Base-by-base conservation (phyloP, 768 basidiomycete species). In the Leccinum obscurum region DNA sequence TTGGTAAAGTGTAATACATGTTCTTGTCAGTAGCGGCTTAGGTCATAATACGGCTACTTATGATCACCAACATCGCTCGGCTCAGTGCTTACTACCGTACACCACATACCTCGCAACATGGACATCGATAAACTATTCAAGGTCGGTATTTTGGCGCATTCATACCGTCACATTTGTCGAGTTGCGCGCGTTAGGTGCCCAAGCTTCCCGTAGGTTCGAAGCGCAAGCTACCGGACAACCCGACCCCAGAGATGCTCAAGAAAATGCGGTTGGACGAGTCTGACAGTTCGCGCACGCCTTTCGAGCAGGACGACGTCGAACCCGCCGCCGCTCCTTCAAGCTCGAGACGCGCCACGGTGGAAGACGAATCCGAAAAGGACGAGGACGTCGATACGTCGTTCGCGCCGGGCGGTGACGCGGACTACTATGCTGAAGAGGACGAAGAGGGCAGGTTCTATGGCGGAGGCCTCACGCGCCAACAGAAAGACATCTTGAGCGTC, bases 401-500 rank as follows among this genome's bases (percentile, higher is more conserved):
- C 74, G 89, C 90, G 0, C 93, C 92, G 11, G 92, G 92, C 10
- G 88, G 87, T 24, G 94, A 96, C 64, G 90, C 92, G 1, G 93
- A 95, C 70, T 95, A 95, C 72, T 94, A 91, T 67, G 83, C 72
- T 4, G 95, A 96, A 66, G 94, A 95, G 74, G 94, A 95, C 68
- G 92, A 90, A 24, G 93, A 95, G 66, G 94, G 93, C 1, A 81
- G 94, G 11, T 95, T 96, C 76, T 96, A 88, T 68, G 97, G 97
- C 41, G 94, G 95, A 1, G 97, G 97, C 2, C 77, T 99, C 62
- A 95, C 93, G 2, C 83, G 81, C 41, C 90, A 95, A 70, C 97
- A 99, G 77, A 95, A 98, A 71, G 88, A 95, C 58, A 98, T 99
- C 41, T 71, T 99, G 59, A 93, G 92, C 64, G 95, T 99, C 60